phyloP scores from a whole-genome alignment of 2,329 filamentous ascomycete genomes.

The Cadophora luteo-olivacea region DNA sequence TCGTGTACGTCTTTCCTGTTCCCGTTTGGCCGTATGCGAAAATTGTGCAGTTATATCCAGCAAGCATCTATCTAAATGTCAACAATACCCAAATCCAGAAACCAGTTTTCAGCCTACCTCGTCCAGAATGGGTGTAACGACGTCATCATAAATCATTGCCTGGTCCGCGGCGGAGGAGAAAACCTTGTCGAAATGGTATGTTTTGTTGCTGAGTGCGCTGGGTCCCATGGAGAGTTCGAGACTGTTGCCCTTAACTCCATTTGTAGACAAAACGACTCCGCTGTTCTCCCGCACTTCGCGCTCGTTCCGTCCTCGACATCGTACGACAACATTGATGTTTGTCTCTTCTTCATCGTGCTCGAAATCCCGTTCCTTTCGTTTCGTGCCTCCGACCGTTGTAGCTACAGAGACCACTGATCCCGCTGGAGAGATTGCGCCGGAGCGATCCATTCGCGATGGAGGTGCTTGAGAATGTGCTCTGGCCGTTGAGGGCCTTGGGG shows the following conservation, averaged over 20 bases:
- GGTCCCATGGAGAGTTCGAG: constrained; percentile 92
- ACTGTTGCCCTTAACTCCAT: constrained; percentile 84
- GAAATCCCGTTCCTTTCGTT: constrained; percentile 88
- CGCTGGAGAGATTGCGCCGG: constrained; percentile 64
- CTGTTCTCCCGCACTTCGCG: constrained; percentile 95
- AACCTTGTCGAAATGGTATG: constrained; percentile 95
- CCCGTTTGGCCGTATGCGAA: constrained; percentile 98
- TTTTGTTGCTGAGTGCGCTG: constrained; percentile 92
- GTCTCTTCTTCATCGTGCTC: constrained; percentile 82
- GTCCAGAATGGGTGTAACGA: constrained; percentile 89
- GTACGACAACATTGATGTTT: constrained; percentile 96
- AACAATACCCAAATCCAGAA: constrained; percentile 7
- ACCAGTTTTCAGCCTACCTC: constrained; percentile 66
- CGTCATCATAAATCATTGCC: constrained; percentile 92
- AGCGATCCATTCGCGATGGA: constrained; percentile 37
- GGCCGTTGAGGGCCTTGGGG: constrained; percentile 58
- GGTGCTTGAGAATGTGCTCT: constrained; percentile 53
- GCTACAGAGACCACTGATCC: constrained; percentile 68
- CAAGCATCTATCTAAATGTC: constrained; percentile 71
- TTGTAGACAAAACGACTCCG: constrained; percentile 86
- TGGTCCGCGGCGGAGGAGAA: constrained; percentile 96
- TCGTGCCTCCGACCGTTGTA: constrained; percentile 62
- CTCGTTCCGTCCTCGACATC: constrained; percentile 91
- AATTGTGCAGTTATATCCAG: constrained; percentile 96
- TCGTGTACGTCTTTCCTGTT: constrained; percentile 98